Evolutionary conservation across 257 asterid genomes (phyloP).

Genomic region (Vinca minor): DNA sequence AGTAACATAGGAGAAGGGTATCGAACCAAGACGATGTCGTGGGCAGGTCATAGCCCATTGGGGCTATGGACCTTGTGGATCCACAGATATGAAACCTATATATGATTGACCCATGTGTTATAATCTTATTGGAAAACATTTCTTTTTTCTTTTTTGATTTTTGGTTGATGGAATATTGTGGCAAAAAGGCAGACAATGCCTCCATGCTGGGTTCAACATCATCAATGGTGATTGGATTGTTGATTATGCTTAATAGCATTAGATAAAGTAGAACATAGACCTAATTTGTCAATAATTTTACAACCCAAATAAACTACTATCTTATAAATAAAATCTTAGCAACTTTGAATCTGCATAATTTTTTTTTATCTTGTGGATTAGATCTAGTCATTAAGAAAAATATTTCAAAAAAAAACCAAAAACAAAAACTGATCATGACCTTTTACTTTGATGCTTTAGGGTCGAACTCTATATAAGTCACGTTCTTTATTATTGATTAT

Average conservation of each 20-base stretch:
- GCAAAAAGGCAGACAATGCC: constrained; percentile 23
- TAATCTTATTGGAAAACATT: constrained; percentile 13
- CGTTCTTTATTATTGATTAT: no score
- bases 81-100: constrained; percentile 13
- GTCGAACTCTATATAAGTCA: no score
- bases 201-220: constrained; percentile 23
- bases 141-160: not conserved
- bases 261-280: not conserved
- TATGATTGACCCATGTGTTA: constrained; percentile 19
- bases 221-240: constrained; percentile 19
- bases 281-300: constrained; percentile 2
- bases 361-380: not conserved
- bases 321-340: not conserved
- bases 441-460: no score
- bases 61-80: no score
- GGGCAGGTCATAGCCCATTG: no score
- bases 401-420: no score
- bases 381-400: not conserved
- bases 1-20: no score
- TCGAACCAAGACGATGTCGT: no score
- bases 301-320: not conserved
- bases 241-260: constrained; percentile 22
- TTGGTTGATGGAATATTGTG: constrained; percentile 13
- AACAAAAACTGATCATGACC: no score
- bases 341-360: not conserved